phyloP scores from a whole-genome alignment of 768 basidiomycete species.

The Amanita fuliginea region DNA sequence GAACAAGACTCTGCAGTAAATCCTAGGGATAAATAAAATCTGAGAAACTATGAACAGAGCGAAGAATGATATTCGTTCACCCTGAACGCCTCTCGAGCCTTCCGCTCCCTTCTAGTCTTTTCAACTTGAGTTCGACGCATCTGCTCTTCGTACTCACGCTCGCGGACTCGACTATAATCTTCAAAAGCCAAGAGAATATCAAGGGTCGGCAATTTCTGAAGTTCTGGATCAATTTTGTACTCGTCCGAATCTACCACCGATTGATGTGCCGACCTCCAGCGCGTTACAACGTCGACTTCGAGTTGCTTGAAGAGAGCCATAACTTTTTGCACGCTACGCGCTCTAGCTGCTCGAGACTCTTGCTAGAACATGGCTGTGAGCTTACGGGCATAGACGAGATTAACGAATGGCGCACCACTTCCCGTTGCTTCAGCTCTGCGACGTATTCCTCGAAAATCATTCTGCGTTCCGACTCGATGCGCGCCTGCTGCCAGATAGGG shows the following conservation, averaged over 20 bases:
- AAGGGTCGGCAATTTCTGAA: conserved; percentile 77
- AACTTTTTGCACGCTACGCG: conserved; percentile 75
- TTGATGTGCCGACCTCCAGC: conserved; percentile 80
- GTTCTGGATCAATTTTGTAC: conserved; percentile 66
- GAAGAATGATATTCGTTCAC: conserved; percentile 25
- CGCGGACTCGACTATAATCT: conserved; percentile 82
- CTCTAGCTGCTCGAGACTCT: conserved; percentile 66
- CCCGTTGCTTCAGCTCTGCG: conserved; percentile 71
- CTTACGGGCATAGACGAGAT: conserved; percentile 2
- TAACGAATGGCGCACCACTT: conserved; percentile 56
- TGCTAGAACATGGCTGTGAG: conserved; percentile 34
- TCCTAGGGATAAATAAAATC: conserved; percentile 27
- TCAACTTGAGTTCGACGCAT: conserved; percentile 72
- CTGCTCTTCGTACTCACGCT: conserved; percentile 87
- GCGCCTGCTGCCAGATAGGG: conserved; percentile 85
- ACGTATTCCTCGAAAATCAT: conserved; percentile 92
- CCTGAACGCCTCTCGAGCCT: conserved; percentile 86
- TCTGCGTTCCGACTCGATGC: conserved; percentile 75
- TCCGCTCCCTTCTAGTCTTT: conserved; percentile 75
- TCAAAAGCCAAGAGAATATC: conserved; percentile 93
- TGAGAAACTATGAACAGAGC: not conserved
- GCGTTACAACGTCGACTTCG: conserved; percentile 85
- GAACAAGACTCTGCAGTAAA: conserved; percentile 61
- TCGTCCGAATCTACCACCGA: conserved; percentile 67
- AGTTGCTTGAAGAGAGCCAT: conserved; percentile 78